These are phyloP conservation scores for Casuarina glauca DNA, from an alignment of 306 rosid genomes.

Conservation along the genomic window DNA sequence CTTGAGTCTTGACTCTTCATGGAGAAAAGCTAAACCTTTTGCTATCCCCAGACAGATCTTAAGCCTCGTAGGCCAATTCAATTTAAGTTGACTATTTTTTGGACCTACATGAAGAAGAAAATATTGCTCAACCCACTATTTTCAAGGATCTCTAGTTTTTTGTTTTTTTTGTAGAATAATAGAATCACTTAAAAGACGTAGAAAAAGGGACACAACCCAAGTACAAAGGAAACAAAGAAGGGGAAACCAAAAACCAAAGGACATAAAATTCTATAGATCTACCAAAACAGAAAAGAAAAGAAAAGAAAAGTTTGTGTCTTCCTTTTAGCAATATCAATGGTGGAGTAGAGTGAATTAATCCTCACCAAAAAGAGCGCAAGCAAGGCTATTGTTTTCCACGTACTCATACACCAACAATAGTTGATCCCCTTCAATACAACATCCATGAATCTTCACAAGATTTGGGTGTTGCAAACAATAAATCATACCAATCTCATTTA, in stretches of 20 bases:
- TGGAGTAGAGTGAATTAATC: slow-evolving; percentile 4
- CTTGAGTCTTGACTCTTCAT: too few relatives aligned
- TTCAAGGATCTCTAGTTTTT: too few relatives aligned
- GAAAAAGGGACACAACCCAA: not conserved
- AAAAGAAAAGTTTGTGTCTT: not conserved
- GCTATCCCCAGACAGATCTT: slow-evolving; percentile 75
- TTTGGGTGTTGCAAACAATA: slow-evolving; percentile 74
- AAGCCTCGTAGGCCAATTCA: slow-evolving; percentile 66
- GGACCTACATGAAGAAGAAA: not conserved
- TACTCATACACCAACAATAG: slow-evolving; percentile 28
- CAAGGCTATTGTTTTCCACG: slow-evolving; percentile 61
- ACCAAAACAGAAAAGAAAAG: not conserved
- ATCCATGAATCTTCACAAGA: slow-evolving; percentile 74
- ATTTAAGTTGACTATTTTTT: slow-evolving; percentile 22
- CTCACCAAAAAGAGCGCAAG: slow-evolving; percentile 68
- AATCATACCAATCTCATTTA: slow-evolving; percentile 72
- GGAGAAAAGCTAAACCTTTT: slow-evolving; percentile 36
- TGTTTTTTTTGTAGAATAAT: too few relatives aligned
- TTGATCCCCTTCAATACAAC: slow-evolving; percentile 66
- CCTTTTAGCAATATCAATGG: not conserved
- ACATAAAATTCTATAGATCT: not conserved
- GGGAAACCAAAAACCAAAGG: not conserved
- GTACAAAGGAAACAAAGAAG: not conserved
- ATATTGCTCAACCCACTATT: too few relatives aligned
- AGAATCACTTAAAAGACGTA: not conserved